Base-by-base conservation (phyloP, 106 monocot genomes). In the Allium cepa region DNA sequence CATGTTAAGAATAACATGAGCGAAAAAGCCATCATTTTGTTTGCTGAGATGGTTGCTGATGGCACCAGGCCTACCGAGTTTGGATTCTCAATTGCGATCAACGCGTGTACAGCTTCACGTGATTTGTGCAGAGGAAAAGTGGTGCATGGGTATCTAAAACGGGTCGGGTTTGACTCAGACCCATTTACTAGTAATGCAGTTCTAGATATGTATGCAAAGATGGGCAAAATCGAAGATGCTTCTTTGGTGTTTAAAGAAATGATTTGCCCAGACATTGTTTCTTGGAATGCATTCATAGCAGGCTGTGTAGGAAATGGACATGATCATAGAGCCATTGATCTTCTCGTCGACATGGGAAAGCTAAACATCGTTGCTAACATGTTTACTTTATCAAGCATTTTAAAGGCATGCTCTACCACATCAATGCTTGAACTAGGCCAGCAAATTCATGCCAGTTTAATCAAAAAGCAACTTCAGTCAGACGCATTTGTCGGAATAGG, bases 241-340 rank as follows among this genome's bases (percentile, higher is more conserved):
- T 10, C 47, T 11, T 26, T 78, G 28, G 67, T 79, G 62, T 95
- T 95, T 52, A 57, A 76, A 45, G 70, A 73, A 52, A 85, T 90
- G 10, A 4, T 10, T 68, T 53, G 16, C 13, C 75, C 71, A 0
- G 91, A 96, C 77, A 59, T 86, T 14, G 53, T 96, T 57, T 83
- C 95, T 3, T 96, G 91, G 91, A 96, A 96, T 72, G 83, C 88
- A 51, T 75, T 90, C 8, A 83, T 99, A 51, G 71, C 88, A 0
- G 97, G 93, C 3, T 90, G 92, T 53, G 97, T 99, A 18, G 73
- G 79, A 63, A 76, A 81, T 56, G 83, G 88, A 7, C 64, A 72
- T 46, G 76, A 87, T 64, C 27, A 57, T 15, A 64, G 57, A 28
- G 89, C 92, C 6, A 62, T 92, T 64, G 62, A 72, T 7, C 56